phyloP scores from a whole-genome alignment of 768 basidiomycete genomes.

The Pisolithus microcarpus region DNA sequence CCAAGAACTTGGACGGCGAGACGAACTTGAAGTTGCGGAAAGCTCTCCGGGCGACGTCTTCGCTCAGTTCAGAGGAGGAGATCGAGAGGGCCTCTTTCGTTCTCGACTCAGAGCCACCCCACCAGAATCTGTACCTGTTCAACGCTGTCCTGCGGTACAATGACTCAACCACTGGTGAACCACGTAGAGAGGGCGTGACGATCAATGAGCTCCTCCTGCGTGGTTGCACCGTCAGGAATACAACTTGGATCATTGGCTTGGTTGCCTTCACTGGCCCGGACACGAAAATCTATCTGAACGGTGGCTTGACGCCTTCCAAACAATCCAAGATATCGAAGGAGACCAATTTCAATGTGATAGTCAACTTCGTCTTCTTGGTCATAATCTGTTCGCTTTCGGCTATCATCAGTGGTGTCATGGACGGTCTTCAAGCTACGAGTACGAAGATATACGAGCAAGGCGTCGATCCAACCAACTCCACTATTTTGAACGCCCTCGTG shows the following conservation, averaged over 20 bases:
- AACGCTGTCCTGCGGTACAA: conserved; percentile 78
- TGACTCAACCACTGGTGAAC: conserved; percentile 43
- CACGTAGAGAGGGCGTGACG: conserved; percentile 62
- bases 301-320: conserved; percentile 92
- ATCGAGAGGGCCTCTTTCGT: conserved; percentile 80
- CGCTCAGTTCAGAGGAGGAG: conserved; percentile 81
- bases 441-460: conserved; percentile 64
- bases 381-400: conserved; percentile 72
- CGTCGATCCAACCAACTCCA: conserved; percentile 52
- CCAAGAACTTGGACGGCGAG: conserved; percentile 97
- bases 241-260: conserved; percentile 87
- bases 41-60: conserved; percentile 67
- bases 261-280: conserved; percentile 91
- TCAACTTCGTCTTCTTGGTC: conserved; percentile 80
- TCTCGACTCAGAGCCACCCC: conserved; percentile 89
- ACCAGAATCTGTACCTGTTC: conserved; percentile 88
- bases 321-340: conserved; percentile 96
- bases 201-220: conserved; percentile 93
- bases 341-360: conserved; percentile 95
- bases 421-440: conserved; percentile 55
- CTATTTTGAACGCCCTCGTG: conserved; percentile 69
- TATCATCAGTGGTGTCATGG: conserved; percentile 68
- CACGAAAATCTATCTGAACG: conserved; percentile 88
- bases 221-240: conserved; percentile 86
- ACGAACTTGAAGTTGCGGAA: conserved; percentile 90